These are phyloP conservation scores for Malassezia globosa DNA, from an alignment of 1,284 basidiomycete species.

Conservation along the genomic window DNA sequence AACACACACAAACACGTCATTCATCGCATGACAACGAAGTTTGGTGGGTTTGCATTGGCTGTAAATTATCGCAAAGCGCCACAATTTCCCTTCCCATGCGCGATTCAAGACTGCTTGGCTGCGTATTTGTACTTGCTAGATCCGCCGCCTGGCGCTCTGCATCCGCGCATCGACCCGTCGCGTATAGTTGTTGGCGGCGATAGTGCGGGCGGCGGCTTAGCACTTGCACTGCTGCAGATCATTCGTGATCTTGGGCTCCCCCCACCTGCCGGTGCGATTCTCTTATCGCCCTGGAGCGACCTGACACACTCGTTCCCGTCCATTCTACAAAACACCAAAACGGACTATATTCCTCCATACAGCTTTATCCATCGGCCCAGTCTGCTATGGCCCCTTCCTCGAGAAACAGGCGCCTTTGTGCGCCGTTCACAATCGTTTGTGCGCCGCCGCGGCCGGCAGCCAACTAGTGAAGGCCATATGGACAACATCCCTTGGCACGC, in stretches of 20 bases:
- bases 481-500: not conserved
- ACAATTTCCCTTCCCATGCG: conserved; percentile 73
- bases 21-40: conserved; percentile 48
- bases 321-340: conserved; percentile 69
- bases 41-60: conserved; percentile 48
- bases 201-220: conserved; percentile 83
- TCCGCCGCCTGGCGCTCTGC: conserved; percentile 58
- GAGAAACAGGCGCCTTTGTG: conserved; percentile 8
- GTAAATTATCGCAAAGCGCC: conserved; percentile 46
- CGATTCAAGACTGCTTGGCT: conserved; percentile 72
- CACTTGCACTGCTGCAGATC: conserved; percentile 74
- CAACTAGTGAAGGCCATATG: not conserved
- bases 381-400: conserved; percentile 37
- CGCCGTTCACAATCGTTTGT: not conserved
- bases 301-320: conserved; percentile 88
- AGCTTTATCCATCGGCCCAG: conserved; percentile 45
- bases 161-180: conserved; percentile 62
- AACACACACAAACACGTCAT: conserved; percentile 51
- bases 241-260: conserved; percentile 75
- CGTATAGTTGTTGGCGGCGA: conserved; percentile 75
- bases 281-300: conserved; percentile 62
- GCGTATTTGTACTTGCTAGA: conserved; percentile 65
- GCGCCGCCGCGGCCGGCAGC: not conserved
- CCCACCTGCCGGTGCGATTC: conserved; percentile 55
- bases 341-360: conserved; percentile 54